Percentiles rank a stretch among this genome's conserved stretches.
phyloP scores from a whole-genome alignment of 2,329 filamentous ascomycete genomes.

The Ascomycota sp. region DNA sequence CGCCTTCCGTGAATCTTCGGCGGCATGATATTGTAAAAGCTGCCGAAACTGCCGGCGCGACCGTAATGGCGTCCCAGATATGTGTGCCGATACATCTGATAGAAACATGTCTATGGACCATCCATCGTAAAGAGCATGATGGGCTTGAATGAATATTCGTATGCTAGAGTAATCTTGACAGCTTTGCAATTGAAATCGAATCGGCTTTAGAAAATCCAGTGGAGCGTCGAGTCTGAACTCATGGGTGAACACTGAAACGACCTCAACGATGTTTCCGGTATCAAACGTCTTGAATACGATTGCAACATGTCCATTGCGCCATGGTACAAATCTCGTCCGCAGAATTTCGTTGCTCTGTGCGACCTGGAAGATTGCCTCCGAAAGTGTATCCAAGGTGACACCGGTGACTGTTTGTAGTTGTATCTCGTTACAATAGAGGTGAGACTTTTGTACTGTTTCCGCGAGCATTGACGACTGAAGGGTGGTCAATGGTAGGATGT shows the following conservation, averaged over 20 bases:
- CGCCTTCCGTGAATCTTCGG: constrained; percentile 5
- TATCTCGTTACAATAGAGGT: constrained; percentile 61
- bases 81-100: constrained; percentile 38
- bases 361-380: constrained; percentile 26
- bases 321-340: constrained; percentile 50
- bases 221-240: constrained; percentile 18
- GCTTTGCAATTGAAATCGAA: constrained; percentile 35
- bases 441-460: constrained; percentile 40
- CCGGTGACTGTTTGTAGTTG: constrained; percentile 33
- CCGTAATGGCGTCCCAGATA: constrained; percentile 12
- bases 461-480: constrained; percentile 64
- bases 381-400: constrained; percentile 18
- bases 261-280: constrained; percentile 18
- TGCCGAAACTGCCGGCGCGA: constrained; percentile 37
- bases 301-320: constrained; percentile 15
- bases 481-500: constrained; percentile 43
- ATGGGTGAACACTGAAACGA: constrained; percentile 16
- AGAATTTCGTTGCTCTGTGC: constrained; percentile 42
- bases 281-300: constrained; percentile 38
- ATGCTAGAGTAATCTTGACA: constrained; percentile 5
- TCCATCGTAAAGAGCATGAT: constrained; percentile 81
- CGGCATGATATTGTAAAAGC: constrained; percentile 31
- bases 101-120: constrained; percentile 69
- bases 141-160: constrained; percentile 35
- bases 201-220: constrained; percentile 29